These are phyloP conservation scores for Sporothrix inflata DNA, from an alignment of 2,329 filamentous ascomycete species.

Conservation along the genomic window DNA sequence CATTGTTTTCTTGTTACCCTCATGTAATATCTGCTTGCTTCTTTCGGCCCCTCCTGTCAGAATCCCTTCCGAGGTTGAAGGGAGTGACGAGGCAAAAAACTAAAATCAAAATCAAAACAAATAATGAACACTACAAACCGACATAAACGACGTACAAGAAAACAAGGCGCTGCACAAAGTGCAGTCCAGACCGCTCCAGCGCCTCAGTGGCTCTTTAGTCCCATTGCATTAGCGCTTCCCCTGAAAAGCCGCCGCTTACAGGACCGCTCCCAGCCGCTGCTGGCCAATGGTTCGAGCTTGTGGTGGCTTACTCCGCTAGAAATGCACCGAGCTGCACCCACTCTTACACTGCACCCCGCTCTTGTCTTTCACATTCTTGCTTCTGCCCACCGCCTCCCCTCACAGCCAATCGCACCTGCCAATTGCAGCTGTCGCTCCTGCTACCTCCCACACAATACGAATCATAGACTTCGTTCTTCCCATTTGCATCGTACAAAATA, in stretches of 20 bases:
- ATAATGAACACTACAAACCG: background rate
- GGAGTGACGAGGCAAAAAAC: slow-evolving; percentile 9
- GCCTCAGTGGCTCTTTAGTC: background rate
- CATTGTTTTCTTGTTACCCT: background rate
- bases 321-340: background rate
- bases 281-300: slow-evolving; percentile 29
- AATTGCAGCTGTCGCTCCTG: background rate
- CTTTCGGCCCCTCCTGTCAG: background rate
- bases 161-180: too few relatives aligned
- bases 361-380: background rate
- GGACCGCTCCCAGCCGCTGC: background rate
- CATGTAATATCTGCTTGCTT: background rate
- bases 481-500: background rate
- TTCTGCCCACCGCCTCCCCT: slow-evolving; percentile 19
- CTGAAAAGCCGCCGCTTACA: background rate
- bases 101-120: background rate
- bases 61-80: slow-evolving; percentile 23
- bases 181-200: background rate
- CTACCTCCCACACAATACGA: background rate
- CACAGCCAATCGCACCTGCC: slow-evolving; percentile 25
- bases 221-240: background rate
- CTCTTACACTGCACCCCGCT: slow-evolving; percentile 4
- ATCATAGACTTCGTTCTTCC: slow-evolving; percentile 13
- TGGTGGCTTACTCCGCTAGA: slow-evolving; percentile 22
- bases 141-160: too few relatives aligned